Base-by-base conservation (phyloP, 2,329 filamentous ascomycete species). In the Penicillium glabrum region DNA sequence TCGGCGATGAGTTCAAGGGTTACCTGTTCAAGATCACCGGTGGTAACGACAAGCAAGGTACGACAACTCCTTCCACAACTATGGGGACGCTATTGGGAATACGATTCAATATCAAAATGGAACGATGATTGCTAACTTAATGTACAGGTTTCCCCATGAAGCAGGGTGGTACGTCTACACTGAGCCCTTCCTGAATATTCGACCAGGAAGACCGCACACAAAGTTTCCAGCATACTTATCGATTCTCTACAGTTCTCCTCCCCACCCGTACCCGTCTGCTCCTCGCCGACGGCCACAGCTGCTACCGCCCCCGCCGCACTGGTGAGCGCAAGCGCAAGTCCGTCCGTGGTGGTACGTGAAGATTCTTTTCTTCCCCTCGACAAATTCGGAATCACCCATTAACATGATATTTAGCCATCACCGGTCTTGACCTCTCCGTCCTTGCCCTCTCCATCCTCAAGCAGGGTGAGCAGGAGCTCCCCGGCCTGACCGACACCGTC, bases 281-380 rank as follows among this genome's bases (percentile, higher is more conserved):
- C 75, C 91, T 99, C 77, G 79, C 89, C 78, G 92, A 96, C 56
- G 95, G 95, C 80, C 95, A 98, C 90, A 77, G 91, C 73, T 99
- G 95, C 91, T 99, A 98, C 89, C 93, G 95, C 78, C 88, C 93
- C 79, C 93, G 95, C 83, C 93, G 95, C 79, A 90, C 89, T 70
- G 95, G 95, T 80, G 95, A 99, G 90, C 91, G 95, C 85, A 98
- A 96, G 91, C 88, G 95, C 82, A 99, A 99, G 90, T 93, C 89
- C 67, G 92, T 99, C 80, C 91, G 95, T 78, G 95, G 95, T 79
- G 74, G 72, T 73, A 74, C 57, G 67, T 69, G 21, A 56, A 47
- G 24, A 41, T 33, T 49, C 46, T 60, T 27, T 33, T 16, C n/a
- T 48, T 24, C 39, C 39, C 39, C 43, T 41, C 31, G n/a, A 14